These are phyloP conservation scores for Cutaneotrichosporon sp. DNA, from an alignment of 1,284 basidiomycete species.

Conservation along the genomic window DNA sequence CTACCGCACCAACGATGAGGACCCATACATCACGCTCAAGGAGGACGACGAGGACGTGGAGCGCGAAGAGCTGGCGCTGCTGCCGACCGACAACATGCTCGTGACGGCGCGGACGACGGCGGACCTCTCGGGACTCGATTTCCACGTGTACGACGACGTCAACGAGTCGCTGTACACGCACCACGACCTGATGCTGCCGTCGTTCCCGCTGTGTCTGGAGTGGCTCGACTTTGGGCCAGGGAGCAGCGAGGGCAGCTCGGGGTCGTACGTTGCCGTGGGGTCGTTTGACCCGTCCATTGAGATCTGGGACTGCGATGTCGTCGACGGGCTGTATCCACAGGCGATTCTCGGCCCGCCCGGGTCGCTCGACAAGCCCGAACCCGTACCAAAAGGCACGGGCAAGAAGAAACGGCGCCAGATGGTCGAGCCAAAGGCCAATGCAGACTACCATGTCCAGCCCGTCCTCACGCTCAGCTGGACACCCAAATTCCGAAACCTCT, in stretches of 20 bases:
- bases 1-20: slow-evolving; percentile 85
- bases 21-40: slow-evolving; percentile 95
- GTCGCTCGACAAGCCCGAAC: slow-evolving; percentile 71
- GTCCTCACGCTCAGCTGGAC: slow-evolving; percentile 93
- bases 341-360: slow-evolving; percentile 69
- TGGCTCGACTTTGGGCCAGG: slow-evolving; percentile 83
- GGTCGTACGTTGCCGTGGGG: slow-evolving; percentile 93
- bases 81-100: slow-evolving; percentile 86
- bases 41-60: slow-evolving; percentile 78
- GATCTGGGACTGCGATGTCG: slow-evolving; percentile 91
- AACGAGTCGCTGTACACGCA: slow-evolving; percentile 93
- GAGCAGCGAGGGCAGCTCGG: slow-evolving; percentile 48
- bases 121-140: slow-evolving; percentile 91
- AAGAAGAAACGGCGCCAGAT: slow-evolving; percentile 92
- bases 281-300: slow-evolving; percentile 98
- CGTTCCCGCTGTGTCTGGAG: slow-evolving; percentile 96
- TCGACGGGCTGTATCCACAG: slow-evolving; percentile 92
- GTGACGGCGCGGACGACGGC: slow-evolving; percentile 94
- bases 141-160: slow-evolving; percentile 88
- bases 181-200: slow-evolving; percentile 96
- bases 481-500: slow-evolving; percentile 74
- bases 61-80: slow-evolving; percentile 81
- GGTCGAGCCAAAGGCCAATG: slow-evolving; percentile 63
- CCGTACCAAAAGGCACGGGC: slow-evolving; percentile 70
- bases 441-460: slow-evolving; percentile 84